Base-by-base conservation (phyloP, 1,284 basidiomycete species). In the Irpex sp. region DNA sequence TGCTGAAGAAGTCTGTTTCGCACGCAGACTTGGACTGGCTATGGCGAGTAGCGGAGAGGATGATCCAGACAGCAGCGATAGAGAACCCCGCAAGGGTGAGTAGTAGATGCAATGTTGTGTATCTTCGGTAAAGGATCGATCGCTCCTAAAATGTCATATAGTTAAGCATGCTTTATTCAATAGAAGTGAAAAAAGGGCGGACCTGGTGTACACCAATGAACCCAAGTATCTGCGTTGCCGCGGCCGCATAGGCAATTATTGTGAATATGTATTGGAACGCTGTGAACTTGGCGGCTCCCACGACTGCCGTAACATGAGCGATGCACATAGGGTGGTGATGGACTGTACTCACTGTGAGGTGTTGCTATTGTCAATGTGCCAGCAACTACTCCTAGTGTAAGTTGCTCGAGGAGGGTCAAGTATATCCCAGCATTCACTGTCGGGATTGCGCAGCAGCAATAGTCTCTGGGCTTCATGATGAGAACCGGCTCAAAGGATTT, bases 381-480 rank as follows among this genome's bases (percentile, higher is more conserved):
- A 3, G 88, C 84, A n/a, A 91, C 69, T 64, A 94, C 72, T 2
- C 84, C 87, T 6, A 92, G 74, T 19, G 85, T 78, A 57, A 92
- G 81, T 76, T 96, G 94, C 73, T 96, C 92, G 0, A 79, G 73
- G 58, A 97, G 75, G 48, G 91, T 84, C n/a, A 85, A 75, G 70
- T 96, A 96, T 61, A 96, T 92, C 40, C 95, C 95, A 64, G 87
- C 83, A 77, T 97, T 96, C 66, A 94, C 82, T 59, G 93, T 78
- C 4, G 94, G 94, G 66, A 96, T 89, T 58, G 94, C 94, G 72
- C 89, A 91, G 72, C 89, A 92, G 68, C 90, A 92, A 70, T 92
- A 91, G 44, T 92, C 86, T 79, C 88, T 81, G 55, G 85, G 77
- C 74, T 88, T 91, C 85, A 79, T 79, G 64, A 40, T 59, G 62